Base-by-base conservation (phyloP, 768 basidiomycete species). In the Rhizopogon vesiculosus region DNA sequence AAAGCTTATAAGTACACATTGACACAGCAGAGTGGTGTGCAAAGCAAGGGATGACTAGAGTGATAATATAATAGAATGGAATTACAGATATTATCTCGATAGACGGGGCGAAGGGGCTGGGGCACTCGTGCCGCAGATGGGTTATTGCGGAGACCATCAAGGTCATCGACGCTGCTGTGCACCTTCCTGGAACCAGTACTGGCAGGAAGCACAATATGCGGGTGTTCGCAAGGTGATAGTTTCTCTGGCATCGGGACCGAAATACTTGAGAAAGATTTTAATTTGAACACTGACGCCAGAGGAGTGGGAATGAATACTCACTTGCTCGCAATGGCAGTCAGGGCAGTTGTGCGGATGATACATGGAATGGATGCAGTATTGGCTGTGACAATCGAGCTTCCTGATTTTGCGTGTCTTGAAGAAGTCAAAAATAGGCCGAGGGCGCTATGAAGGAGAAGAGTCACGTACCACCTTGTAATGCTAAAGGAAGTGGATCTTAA, bases 401-500 rank as follows among this genome's bases (percentile, higher is more conserved):
- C 56, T 58, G 53, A 72, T 62, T 49, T 61, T 66, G 52, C 69
- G 67, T 5, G 73, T 74, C 71, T 74, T 42, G 48, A 19, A n/a
- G 53, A 51, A 57, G 25, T 63, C 58, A 54, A 54, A 40, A 55
- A 55, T 31, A 29, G 16, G 66, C 63, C 54, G 79, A 75, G 33
- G 45, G 55, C 3, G 58, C 2, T 10, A 56, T 3, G 74, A 74
- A 51, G 5, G 74, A 64, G 42, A 72, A 74, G 64, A 73, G 80
- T 61, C 66, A 75, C 82, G 62, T 54, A 86, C 85, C 62, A 84
- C 78, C 50, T 83, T 76, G 70, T 90, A 91, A 77, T 91, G 90
- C 78, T 81, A 59, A 51, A 58, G 43, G 62, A 46, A 22, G 45
- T 54, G 51, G 60, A 49, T 58, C 31, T 60, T 33, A 51, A 55